These are phyloP conservation scores for Wickerhamomyces hampshirensis DNA, from an alignment of 805 yeast genomes.

Conservation along the genomic window DNA sequence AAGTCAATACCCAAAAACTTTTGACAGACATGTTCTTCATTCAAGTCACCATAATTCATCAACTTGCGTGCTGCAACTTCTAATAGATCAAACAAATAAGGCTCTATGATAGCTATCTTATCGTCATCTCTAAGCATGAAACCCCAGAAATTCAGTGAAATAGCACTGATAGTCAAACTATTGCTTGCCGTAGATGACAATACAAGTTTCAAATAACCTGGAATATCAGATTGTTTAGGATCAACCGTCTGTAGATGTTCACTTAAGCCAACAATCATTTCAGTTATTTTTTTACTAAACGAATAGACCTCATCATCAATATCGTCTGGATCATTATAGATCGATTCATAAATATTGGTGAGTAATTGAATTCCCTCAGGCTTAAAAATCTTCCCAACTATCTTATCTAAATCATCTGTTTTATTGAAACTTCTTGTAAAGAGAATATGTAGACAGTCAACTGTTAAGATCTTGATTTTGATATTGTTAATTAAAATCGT, in stretches of 20 bases:
- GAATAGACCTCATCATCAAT: slow-evolving; percentile 79
- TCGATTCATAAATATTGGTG: slow-evolving; percentile 51
- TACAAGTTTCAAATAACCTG: slow-evolving; percentile 67
- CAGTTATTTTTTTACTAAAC: slow-evolving; percentile 83
- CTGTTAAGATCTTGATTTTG: slow-evolving; percentile 72
- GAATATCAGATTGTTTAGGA: slow-evolving; percentile 51
- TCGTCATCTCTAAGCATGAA: slow-evolving; percentile 77
- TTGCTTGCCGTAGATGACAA: slow-evolving; percentile 78
- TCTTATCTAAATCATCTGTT: slow-evolving; percentile 65
- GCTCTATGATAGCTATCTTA: slow-evolving; percentile 45
- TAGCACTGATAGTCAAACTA: slow-evolving; percentile 83
- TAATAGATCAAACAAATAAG: slow-evolving; percentile 60
- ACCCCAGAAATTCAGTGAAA: slow-evolving; percentile 93
- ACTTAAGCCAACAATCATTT: slow-evolving; percentile 83
- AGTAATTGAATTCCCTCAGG: slow-evolving; percentile 71
- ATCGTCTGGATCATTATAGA: slow-evolving; percentile 57
- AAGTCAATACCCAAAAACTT: slow-evolving; percentile 79
- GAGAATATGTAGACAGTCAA: slow-evolving; percentile 86
- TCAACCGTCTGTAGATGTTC: slow-evolving; percentile 60
- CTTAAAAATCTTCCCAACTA: slow-evolving; percentile 75
- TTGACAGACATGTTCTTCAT: slow-evolving; percentile 59
- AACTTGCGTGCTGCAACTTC: slow-evolving; percentile 76
- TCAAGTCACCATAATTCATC: slow-evolving; percentile 63
- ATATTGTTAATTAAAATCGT: slow-evolving; percentile 57
- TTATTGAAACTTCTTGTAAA: slow-evolving; percentile 72